Evolutionary conservation across 2,329 filamentous ascomycete genomes (phyloP), one percentile per base, ranked within the genome.

Genomic region (Coniella lustricola): DNA sequence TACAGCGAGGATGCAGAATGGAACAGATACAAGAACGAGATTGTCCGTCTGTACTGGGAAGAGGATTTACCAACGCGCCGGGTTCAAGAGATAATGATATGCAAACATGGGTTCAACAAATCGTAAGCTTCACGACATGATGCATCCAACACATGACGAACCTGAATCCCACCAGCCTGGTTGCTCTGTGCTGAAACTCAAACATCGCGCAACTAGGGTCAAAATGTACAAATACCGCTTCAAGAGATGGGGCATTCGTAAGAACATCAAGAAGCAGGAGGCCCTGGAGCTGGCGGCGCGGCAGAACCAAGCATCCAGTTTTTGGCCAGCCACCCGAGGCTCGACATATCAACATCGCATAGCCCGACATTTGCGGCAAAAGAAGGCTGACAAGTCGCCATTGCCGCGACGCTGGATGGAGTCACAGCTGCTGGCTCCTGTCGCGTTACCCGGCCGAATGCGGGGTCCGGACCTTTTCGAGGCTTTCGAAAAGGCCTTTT

Each of bases 171-270:
- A 21, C 2, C n/a, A 29, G 5, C 5, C 5, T 40, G 14, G 22
- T 40, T 40, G 9, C 7, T 29, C 7, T 18, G 10, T 4, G 12
- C 16, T 25, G 10, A 12, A 13, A 29, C 39, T 42, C 9, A 42
- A 13, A 42, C 5, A 5, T 29, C 8, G 21, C 14, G 20, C 21
- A 20, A 31, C 5, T 17, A 48, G 47, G 20, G 8, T 17, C 7
- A 49, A 49, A 14, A 43, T 49, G 35, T 49, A 49, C 12, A 49
- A 45, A 9, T 16, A 32, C 4, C 47, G 40, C 13, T 49, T 49
- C 21, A 42, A 38, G 13, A 39, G 12, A 20, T 49, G 47, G 47
- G 35, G 41, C 13, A 25, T 49, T 17, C 47, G 47, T 12, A 49
- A 49, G 20, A 49, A 49, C 7, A 9, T 49, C 29, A 49, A 44